These are phyloP conservation scores for Tillandsia leiboldiana DNA, from an alignment of 176 grass and related monocot species.

Conservation along the genomic window DNA sequence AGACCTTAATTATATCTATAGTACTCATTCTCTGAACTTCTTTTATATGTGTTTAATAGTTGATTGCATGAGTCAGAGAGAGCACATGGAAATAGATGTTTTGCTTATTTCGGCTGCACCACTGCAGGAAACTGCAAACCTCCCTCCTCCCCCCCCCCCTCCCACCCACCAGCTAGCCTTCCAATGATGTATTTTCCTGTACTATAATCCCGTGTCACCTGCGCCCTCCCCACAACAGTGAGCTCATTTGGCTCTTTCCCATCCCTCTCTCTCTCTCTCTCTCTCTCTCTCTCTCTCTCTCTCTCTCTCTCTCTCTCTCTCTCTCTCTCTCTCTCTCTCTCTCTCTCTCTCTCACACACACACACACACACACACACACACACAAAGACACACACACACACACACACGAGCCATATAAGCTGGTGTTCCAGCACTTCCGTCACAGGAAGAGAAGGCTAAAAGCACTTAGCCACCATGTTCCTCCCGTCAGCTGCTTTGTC, in stretches of 20 bases:
- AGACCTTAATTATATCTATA: background rate
- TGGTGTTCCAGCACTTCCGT: background rate
- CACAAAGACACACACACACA: slow-evolving; percentile 2
- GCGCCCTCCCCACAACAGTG: background rate
- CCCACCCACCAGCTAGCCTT: background rate
- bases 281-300: too few relatives aligned
- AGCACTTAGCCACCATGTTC: slow-evolving; percentile 9
- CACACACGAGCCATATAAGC: slow-evolving; percentile 6
- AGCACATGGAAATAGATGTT: slow-evolving; percentile 7
- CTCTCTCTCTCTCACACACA: background rate
- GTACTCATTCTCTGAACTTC: background rate
- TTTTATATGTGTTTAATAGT: background rate
- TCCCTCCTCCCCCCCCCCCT: background rate
- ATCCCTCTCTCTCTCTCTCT: background rate
- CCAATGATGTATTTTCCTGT: slow-evolving; percentile 16
- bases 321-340: background rate
- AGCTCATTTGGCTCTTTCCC: background rate
- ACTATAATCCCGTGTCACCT: slow-evolving; percentile 7
- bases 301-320: too few relatives aligned
- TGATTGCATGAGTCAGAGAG: slow-evolving; percentile 17
- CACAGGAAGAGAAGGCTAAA: slow-evolving; percentile 12
- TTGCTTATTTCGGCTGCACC: slow-evolving; percentile 13
- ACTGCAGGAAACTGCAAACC: slow-evolving; percentile 3
- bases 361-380: slow-evolving; percentile 11
- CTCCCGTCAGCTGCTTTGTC: slow-evolving; percentile 9